A percentile compares a stretch with the other conserved stretches of the same genome.
Conservation (phyloP, 805 yeast species). For the Candida tallmaniae region DNA sequence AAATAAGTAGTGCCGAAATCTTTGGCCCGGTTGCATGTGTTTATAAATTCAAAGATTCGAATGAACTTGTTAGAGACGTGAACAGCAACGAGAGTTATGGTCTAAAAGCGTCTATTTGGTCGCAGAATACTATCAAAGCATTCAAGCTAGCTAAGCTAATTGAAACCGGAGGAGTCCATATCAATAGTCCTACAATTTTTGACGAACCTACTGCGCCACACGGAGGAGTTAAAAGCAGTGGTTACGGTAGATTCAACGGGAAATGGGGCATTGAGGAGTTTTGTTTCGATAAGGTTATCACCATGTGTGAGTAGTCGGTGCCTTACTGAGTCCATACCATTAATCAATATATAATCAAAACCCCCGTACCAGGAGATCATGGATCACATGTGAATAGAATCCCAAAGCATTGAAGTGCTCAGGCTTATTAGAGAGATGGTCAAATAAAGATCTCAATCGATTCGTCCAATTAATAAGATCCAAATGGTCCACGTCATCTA, state of each 20-base stretch:
- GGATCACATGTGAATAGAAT: constrained; percentile 64
- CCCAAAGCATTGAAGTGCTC: constrained; percentile 60
- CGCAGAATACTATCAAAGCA: constrained; percentile 29
- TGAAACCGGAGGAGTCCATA: constrained; percentile 39
- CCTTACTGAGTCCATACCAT: no score
- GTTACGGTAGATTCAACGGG: constrained; percentile 35
- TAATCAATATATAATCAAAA: no score
- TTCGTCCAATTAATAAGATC: constrained; percentile 85
- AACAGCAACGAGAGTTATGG: constrained; percentile 29
- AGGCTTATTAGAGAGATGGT: constrained; percentile 19
- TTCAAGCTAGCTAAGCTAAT: constrained; percentile 27
- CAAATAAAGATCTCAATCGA: constrained; percentile 35
- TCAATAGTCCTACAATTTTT: constrained; percentile 27
- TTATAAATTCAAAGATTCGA: constrained; percentile 17
- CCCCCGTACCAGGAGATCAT: constrained; percentile 56
- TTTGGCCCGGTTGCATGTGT: constrained; percentile 43
- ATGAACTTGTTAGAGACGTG: constrained; percentile 16
- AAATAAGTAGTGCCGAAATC: constrained; percentile 26
- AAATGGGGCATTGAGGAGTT: constrained; percentile 44
- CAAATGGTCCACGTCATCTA: constrained; percentile 75
- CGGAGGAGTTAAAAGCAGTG: constrained; percentile 41
- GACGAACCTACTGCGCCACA: constrained; percentile 40
- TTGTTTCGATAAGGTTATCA: constrained; percentile 31
- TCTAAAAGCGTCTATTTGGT: constrained; percentile 41
- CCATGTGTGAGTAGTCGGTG: constrained; percentile 18